phyloP scores from a whole-genome alignment of 1,284 basidiomycete genomes.

The Boletus hoseneyae region DNA sequence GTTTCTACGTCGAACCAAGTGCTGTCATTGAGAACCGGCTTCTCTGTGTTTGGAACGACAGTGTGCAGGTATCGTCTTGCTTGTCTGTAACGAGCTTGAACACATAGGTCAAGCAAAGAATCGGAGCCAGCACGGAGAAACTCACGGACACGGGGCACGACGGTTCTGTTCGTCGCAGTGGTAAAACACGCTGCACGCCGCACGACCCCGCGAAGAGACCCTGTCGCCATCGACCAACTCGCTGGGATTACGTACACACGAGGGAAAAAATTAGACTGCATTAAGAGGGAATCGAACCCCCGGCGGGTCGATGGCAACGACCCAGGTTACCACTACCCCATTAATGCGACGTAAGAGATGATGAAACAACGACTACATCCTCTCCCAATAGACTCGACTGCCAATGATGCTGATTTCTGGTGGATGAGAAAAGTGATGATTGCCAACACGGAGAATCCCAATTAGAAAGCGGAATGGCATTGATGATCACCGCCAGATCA shows the following conservation, averaged over 20 bases:
- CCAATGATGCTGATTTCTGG: too few relatives aligned
- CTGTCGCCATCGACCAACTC: background rate
- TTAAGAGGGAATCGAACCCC: constrained; percentile 64
- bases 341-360: constrained; percentile 16
- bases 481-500: too few relatives aligned
- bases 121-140: background rate
- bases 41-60: background rate
- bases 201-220: constrained; percentile 1
- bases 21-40: too few relatives aligned
- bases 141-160: constrained; percentile 13
- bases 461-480: too few relatives aligned
- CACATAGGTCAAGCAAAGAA: background rate
- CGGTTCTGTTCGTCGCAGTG: background rate
- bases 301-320: constrained; percentile 54
- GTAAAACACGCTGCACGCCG: background rate
- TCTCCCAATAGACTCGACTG: too few relatives aligned
- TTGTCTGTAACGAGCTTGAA: constrained; percentile 5
- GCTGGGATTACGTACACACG: background rate
- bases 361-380: too few relatives aligned
- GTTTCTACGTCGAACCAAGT: too few relatives aligned
- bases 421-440: too few relatives aligned
- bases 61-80: constrained; percentile 2
- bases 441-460: too few relatives aligned
- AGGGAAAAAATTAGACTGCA: background rate
- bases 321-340: constrained; percentile 33